These are phyloP conservation scores for Phyllostachys edulis DNA, from an alignment of 176 grass and related monocot genomes.

Conservation along the genomic window DNA sequence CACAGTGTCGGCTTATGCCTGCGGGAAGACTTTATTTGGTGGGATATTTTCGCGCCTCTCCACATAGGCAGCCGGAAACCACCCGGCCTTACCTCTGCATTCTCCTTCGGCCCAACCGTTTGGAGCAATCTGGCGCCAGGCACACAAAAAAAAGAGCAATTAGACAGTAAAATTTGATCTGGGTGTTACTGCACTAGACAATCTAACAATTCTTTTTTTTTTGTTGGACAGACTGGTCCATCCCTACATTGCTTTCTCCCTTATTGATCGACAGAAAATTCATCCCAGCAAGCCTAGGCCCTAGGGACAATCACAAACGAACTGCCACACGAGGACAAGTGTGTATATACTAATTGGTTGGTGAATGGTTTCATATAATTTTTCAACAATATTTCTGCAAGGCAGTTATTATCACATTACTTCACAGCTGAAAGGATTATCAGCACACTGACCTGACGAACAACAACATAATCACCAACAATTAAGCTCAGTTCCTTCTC, in stretches of 20 bases:
- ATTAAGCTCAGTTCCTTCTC: constrained; percentile 94
- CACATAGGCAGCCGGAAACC: constrained; percentile 76
- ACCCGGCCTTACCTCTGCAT: constrained; percentile 83
- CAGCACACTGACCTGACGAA: constrained; percentile 75
- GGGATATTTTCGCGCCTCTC: constrained; percentile 82
- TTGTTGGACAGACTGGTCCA: background rate
- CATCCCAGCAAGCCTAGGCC: background rate
- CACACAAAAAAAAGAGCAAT: constrained; percentile 1
- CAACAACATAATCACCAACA: constrained; percentile 93
- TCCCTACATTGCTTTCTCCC: background rate
- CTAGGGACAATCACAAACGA: background rate
- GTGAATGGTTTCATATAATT: background rate
- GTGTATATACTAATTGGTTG: background rate
- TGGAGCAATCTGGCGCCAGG: constrained; percentile 58
- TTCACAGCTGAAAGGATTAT: constrained; percentile 5
- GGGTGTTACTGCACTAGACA: background rate
- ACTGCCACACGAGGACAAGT: background rate
- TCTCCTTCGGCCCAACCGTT: constrained; percentile 94
- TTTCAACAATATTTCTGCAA: background rate
- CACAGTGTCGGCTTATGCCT: constrained; percentile 30
- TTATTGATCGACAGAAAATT: background rate
- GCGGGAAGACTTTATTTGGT: constrained; percentile 82
- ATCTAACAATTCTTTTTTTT: background rate
- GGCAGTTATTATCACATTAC: background rate
- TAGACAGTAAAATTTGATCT: background rate